Base-by-base conservation (phyloP, 352 stramenopile genomes). In the Globisporangium splendens region DNA sequence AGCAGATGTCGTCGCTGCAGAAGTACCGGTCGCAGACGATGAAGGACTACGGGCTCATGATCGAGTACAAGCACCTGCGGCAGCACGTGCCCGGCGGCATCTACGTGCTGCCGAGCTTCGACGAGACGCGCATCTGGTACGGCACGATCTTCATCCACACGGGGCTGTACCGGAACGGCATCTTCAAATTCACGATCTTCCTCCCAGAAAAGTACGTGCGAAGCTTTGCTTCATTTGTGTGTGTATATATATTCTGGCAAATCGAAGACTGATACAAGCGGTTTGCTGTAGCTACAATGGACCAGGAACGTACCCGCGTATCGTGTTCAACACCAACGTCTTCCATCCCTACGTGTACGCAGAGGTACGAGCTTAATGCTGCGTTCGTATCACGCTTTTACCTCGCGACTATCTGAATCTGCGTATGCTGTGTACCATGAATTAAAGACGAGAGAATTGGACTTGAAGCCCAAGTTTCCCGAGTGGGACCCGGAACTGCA, bases 21-120 rank as follows among this genome's bases (percentile, higher is more conserved):
- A 83, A 81, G 46, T 94, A 94, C 54, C 78, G 85, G 12, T 90
- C 82, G 35, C 82, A 94, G 63, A 94, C 85, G 10, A 94, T 94
- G 82, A 92, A 91, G 54, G 94, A 98, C 65, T 98, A 98, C 65
- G 96, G 96, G 7, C 86, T 99, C 8, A 97, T 96, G 64, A 98
- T 98, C 69, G 96, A 99, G 80, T 99, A 98, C 79, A 98, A 98
- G 65, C 94, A 98, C 59, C 64, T 99, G 35, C 93, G 97, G 54
- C 84, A 96, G 50, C 88, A 98, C 63, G 90, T 96, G 31, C 96
- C 96, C 1, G 93, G 85, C 22, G 95, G 96, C 12, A 96, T 99
- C 49, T 98, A 98, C 66, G 83, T 99, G 21, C 78, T 98, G 42
- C 96, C 95, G 43, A 97, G 88, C 54, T 91, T 97, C 53, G 79